Evolutionary conservation across 306 rosid genomes (phyloP).

Genomic region (Sicyos edulis): DNA sequence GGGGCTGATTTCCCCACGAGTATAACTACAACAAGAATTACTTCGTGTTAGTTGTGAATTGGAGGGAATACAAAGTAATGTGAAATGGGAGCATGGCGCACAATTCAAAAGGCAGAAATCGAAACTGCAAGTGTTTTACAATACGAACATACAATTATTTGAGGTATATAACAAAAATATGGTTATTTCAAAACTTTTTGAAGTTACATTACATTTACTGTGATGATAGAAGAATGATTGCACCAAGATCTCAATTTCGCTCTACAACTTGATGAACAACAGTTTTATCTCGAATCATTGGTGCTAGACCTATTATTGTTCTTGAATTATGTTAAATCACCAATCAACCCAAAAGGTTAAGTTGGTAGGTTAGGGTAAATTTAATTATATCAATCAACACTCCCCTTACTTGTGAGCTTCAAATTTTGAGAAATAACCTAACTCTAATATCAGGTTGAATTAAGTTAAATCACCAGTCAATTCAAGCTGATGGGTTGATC

Average conservation of each 20-base stretch:
- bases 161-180: background rate
- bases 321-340: too few species aligned
- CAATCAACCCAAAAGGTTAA: too few species aligned
- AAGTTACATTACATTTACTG: background rate
- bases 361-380: too few species aligned
- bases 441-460: too few species aligned
- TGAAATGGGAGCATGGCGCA: too few species aligned
- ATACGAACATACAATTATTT: background rate
- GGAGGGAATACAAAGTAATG: background rate
- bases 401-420: too few species aligned
- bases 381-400: too few species aligned
- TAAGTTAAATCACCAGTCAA: too few species aligned
- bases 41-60: background rate
- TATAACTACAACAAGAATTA: conserved; percentile 42
- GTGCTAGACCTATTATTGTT: background rate
- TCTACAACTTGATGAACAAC: background rate
- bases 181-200: background rate
- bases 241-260: background rate
- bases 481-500: too few species aligned
- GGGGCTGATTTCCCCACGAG: conserved; percentile 92
- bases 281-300: background rate
- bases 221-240: background rate
- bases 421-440: too few species aligned
- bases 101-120: too few species aligned
- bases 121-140: background rate